Percentiles rank a stretch among this genome's conserved stretches.
Conservation (phyloP, 1,139 yeast species). For the Oligophagozyma castellii region DNA sequence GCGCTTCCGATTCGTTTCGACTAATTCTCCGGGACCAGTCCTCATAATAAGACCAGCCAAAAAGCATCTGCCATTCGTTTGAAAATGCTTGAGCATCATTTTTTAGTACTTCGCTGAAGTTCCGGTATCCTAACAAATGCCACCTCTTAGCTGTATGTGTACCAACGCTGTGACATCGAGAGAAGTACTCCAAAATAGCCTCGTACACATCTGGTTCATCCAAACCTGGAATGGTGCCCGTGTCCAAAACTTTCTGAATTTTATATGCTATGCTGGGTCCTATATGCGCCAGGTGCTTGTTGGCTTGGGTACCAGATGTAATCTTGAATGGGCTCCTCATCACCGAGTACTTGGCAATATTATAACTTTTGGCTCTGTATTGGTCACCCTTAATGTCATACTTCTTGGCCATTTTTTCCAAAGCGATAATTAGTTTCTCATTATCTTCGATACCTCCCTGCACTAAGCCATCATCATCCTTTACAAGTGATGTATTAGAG, state of each 20-base stretch:
- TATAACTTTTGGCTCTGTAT: constrained; percentile 35
- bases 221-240: constrained; percentile 30
- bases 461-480: constrained; percentile 1
- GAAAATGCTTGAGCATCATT: constrained; percentile 22
- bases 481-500: not conserved
- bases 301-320: constrained; percentile 30
- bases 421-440: constrained; percentile 24
- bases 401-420: constrained; percentile 29
- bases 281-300: constrained; percentile 28
- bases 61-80: constrained; percentile 26
- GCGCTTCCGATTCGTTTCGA: constrained; percentile 33
- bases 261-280: constrained; percentile 36
- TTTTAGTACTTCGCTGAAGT: constrained; percentile 29
- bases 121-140: constrained; percentile 28
- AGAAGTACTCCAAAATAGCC: constrained; percentile 26
- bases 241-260: constrained; percentile 33
- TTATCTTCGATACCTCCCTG: constrained; percentile 21
- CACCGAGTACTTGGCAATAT: constrained; percentile 32
- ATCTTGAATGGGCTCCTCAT: constrained; percentile 23
- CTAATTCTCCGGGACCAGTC: constrained; percentile 39
- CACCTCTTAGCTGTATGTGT: constrained; percentile 32
- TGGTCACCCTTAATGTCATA: constrained; percentile 30
- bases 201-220: constrained; percentile 22
- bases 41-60: constrained; percentile 36
- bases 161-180: constrained; percentile 43